phyloP scores from a whole-genome alignment of 2,329 filamentous ascomycete species.

The Alternaria conjuncta region DNA sequence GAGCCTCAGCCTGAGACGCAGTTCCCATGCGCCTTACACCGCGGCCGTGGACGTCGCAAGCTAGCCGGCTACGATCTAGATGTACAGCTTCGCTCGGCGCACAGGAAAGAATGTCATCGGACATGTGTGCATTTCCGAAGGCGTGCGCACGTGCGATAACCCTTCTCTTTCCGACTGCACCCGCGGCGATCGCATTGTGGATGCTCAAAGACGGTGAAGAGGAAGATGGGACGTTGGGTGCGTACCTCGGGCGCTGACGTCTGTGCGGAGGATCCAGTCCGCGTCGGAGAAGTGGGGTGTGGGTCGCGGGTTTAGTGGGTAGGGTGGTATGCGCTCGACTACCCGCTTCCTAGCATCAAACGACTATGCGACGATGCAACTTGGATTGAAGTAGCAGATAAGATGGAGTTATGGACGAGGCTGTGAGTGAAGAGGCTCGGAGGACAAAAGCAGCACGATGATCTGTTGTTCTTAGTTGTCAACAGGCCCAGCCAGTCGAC shows the following conservation, averaged over 20 bases:
- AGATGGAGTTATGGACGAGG: constrained; percentile 10
- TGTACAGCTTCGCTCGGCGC: constrained; percentile 17
- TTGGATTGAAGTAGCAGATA: not conserved
- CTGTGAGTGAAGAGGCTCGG: constrained; percentile 12
- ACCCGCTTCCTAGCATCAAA: constrained; percentile 3
- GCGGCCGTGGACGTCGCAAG: constrained; percentile 35
- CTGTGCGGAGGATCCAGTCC: constrained; percentile 15
- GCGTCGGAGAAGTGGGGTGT: constrained; percentile 17
- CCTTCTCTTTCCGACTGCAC: constrained; percentile 13
- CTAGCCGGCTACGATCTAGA: constrained; percentile 31
- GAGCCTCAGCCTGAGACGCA: constrained; percentile 21
- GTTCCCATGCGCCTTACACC: constrained; percentile 20
- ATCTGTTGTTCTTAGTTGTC: constrained; percentile 10
- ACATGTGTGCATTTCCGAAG: constrained; percentile 4
- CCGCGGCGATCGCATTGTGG: constrained; percentile 8
- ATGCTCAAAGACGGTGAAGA: constrained; percentile 8
- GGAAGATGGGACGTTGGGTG: constrained; percentile 8
- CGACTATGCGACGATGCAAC: constrained; percentile 2
- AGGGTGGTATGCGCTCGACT: constrained; percentile 2
- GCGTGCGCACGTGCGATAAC: constrained; percentile 11
- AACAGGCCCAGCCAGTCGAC: constrained; percentile 21
- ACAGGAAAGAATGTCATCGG: constrained; percentile 11
- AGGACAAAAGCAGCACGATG: constrained; percentile 1
- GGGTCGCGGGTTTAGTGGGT: constrained; percentile 16
- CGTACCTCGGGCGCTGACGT: constrained; percentile 14